phyloP scores from a whole-genome alignment of 2,329 filamentous ascomycete species.

The Cadophora sp. region DNA sequence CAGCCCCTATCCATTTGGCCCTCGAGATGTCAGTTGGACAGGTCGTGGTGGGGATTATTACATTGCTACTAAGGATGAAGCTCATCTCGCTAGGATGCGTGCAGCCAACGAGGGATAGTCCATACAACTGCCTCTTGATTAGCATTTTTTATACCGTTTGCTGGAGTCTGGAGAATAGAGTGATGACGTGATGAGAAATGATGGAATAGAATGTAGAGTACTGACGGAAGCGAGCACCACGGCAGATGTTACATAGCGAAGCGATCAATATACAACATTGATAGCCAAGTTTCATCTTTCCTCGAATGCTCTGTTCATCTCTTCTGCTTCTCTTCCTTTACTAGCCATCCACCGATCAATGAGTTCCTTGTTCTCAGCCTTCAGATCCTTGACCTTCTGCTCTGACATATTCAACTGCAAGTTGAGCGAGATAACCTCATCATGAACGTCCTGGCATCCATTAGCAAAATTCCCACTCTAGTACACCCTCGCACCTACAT shows the following conservation, averaged over 20 bases:
- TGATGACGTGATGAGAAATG: constrained; percentile 8
- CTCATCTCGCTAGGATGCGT: constrained; percentile 13
- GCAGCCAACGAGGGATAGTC: constrained; percentile 9
- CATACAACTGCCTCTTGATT: neutral
- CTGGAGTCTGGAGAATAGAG: constrained; percentile 4
- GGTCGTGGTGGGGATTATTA: constrained; percentile 84
- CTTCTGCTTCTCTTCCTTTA: constrained; percentile 85
- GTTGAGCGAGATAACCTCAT: constrained; percentile 88
- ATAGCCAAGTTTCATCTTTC: constrained; percentile 22
- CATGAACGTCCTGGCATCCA: constrained; percentile 73
- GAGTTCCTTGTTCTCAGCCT: constrained; percentile 85
- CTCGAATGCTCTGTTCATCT: constrained; percentile 72
- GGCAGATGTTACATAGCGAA: constrained; percentile 16
- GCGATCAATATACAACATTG: constrained; percentile 18
- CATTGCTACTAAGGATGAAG: constrained; percentile 73
- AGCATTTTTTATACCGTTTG: neutral
- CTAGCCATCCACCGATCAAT: constrained; percentile 90
- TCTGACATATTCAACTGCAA: constrained; percentile 88
- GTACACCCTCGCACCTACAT: constrained; percentile 55
- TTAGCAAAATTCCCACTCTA: neutral
- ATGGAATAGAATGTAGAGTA: constrained; percentile 15
- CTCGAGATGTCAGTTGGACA: constrained; percentile 85
- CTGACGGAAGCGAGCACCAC: constrained; percentile 6
- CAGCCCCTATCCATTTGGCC: constrained; percentile 63
- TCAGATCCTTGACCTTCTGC: constrained; percentile 73